Conservation (phyloP, 176 grass and related monocot species). For the Avena eriantha region DNA sequence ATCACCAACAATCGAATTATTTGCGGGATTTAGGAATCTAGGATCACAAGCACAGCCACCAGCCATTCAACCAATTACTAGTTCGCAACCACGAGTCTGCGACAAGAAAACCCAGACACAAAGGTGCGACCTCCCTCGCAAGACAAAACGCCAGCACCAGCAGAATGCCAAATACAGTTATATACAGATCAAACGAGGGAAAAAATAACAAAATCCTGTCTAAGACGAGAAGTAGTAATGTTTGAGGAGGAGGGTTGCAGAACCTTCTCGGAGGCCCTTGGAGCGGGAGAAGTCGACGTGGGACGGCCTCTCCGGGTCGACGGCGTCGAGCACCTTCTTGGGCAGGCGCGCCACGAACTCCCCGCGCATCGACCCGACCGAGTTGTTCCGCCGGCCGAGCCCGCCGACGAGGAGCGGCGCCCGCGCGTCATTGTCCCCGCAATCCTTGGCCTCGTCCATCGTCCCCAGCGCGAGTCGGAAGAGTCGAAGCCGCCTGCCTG, state of each 20-base stretch:
- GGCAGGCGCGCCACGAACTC: slow-evolving; percentile 81
- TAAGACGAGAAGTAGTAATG: neutral
- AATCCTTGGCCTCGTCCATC: slow-evolving; percentile 28
- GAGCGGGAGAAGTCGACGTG: slow-evolving; percentile 75
- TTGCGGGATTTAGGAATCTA: slow-evolving; percentile 13
- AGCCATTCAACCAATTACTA: slow-evolving; percentile 5
- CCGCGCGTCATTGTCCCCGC: slow-evolving; percentile 44
- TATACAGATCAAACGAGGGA: neutral
- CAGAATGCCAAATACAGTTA: neutral
- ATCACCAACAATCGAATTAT: slow-evolving; percentile 30
- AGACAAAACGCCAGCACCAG: neutral
- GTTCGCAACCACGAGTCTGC: neutral
- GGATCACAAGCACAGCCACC: slow-evolving; percentile 24
- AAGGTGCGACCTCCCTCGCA: neutral
- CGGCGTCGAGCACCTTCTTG: slow-evolving; percentile 72
- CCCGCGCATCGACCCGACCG: slow-evolving; percentile 65
- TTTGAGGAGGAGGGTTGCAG: neutral
- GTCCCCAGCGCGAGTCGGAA: too few relatives aligned
- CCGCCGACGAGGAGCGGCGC: slow-evolving; percentile 51
- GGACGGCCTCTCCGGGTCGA: slow-evolving; percentile 70
- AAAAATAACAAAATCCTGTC: neutral
- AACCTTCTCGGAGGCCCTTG: slow-evolving; percentile 71
- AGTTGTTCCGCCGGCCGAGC: slow-evolving; percentile 57
- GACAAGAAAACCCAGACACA: neutral
- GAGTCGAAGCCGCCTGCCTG: neutral